Base-by-base conservation (phyloP, 2,329 filamentous ascomycete species). In the Talaromyces sp. region DNA sequence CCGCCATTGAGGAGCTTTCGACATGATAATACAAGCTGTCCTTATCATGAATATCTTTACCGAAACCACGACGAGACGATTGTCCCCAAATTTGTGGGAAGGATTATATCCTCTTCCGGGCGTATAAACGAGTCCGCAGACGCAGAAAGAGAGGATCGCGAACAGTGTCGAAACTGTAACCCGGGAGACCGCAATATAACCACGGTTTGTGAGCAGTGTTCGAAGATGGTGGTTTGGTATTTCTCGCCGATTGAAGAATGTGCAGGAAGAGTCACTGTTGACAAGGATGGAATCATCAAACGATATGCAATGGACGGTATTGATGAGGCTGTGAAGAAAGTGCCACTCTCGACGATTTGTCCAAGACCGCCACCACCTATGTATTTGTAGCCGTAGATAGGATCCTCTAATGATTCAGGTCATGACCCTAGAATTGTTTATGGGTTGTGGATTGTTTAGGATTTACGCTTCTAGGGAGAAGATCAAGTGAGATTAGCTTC, bases 281-380 rank as follows among this genome's bases (percentile, higher is more conserved):
- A 27, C 10, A 41, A 27, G 11, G n/a, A 33, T 45, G 56, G 25
- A 4, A 33, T 11, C 5, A 31, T 19, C 3, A 45, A 37, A 45
- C 56, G 56, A 13, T 45, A 43, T 59, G 56, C 37, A 9, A 59
- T 59, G 56, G 37, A 59, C 15, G 56, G 56, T 19, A n/a, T 59
- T 19, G 39, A 59, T 33, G 56, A 27, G 8, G 22, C 37, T 19
- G 56, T 45, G 15, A 45, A 59, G 22, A 59, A 39, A 11, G 8
- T 59, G 13, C 56, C 56, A 3, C 37, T 59, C 1, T 59, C 56
- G 15, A 19, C 15, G 2, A 45, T 59, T 19, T 59, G 56, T 45
- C 39, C 39, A 22, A 59, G 15, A 15, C 56, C 56, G 3, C 56
- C 56, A 31, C 22, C 15, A 45, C 15, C 22, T 4, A 17, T 25